Evolutionary conservation across 371 early-diverging fungal genomes (phyloP).

Genomic region (Mortierella sp.): DNA sequence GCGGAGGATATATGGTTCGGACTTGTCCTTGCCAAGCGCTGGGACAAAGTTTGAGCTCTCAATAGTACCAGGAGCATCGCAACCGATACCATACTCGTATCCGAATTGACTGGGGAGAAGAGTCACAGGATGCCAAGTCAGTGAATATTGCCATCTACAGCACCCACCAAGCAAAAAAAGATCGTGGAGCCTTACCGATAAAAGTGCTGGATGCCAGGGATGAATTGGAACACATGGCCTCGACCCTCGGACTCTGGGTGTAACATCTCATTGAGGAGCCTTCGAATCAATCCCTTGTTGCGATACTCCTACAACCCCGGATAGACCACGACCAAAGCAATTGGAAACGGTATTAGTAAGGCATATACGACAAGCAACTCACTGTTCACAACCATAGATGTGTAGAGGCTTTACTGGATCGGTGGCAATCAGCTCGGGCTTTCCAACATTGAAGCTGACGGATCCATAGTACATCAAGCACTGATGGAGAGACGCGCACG

Average conservation of each 20-base stretch:
- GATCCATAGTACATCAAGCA: slow-evolving; percentile 32
- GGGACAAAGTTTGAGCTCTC: slow-evolving; percentile 20
- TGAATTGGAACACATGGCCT: slow-evolving; percentile 39
- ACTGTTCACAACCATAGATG: too few relatives aligned
- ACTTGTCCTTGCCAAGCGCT: slow-evolving; percentile 19
- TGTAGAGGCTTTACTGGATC: slow-evolving; percentile 36
- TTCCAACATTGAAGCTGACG: slow-evolving; percentile 25
- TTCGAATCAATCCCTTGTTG: slow-evolving; percentile 28
- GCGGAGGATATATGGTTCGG: slow-evolving; percentile 33
- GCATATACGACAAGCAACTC: neutral
- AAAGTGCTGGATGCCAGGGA: slow-evolving; percentile 37
- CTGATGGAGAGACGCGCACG: slow-evolving; percentile 33
- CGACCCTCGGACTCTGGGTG: slow-evolving; percentile 41
- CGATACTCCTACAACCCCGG: slow-evolving; percentile 30
- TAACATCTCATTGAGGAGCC: slow-evolving; percentile 31
- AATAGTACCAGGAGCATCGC: neutral
- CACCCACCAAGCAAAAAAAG: neutral
- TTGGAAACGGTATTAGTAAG: neutral
- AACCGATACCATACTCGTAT: slow-evolving; percentile 27
- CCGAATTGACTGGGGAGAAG: slow-evolving; percentile 35
- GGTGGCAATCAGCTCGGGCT: slow-evolving; percentile 40
- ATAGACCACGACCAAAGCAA: too few relatives aligned
- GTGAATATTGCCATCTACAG: neutral
- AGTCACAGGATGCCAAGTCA: neutral
- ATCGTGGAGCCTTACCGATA: slow-evolving; percentile 26